Base-by-base conservation (phyloP, 2,329 filamentous ascomycete species). In the Diaporthe helianthi region DNA sequence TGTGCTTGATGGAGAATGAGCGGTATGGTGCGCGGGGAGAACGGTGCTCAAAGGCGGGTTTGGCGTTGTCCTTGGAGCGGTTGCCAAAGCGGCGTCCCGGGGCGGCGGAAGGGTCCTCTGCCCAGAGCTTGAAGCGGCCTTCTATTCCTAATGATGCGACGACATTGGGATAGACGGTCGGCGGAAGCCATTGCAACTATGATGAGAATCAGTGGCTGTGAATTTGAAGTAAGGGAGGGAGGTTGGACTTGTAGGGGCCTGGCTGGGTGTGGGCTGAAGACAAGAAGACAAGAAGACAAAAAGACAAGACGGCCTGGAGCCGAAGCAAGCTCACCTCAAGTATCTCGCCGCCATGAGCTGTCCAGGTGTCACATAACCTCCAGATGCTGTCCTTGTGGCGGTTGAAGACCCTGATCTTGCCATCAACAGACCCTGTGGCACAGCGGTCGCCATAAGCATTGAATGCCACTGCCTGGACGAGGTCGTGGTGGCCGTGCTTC, bases 361-460 rank as follows among this genome's bases (percentile, higher is more conserved):
- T 89, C 93, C 94, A 98, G 68, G 89, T 93, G 81, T 98, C 95
- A 77, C 90, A 92, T 46, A 96, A 82, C 64, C 88, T 86, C 93
- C 94, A 97, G 69, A 88, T 84, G 51, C 89, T 89, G 74, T 93
- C 91, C 73, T 90, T 90, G 77, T 96, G 91, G 58, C 91, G 87
- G 80, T 95, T 93, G 86, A 95, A 98, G 72, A 98, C 92, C 77
- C 94, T 93, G 76, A 98, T 91, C 78, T 92, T 93, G 79, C 97
- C 95, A 79, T 98, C 95, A 22, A 95, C 93, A 22, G 93, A 96
- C 41, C 93, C 94, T 3, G 94, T 96, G 51, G 94, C 92, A 84
- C 95, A 94, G 74, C 94, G 92, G 75, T 93, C 94, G 74, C 94
- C 95, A 79, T 97, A 97, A 73, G 90, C 90, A 80, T 98, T 98